These are phyloP conservation scores for Fusarium sp. DNA, from an alignment of 2,329 filamentous ascomycete genomes.

Conservation along the genomic window DNA sequence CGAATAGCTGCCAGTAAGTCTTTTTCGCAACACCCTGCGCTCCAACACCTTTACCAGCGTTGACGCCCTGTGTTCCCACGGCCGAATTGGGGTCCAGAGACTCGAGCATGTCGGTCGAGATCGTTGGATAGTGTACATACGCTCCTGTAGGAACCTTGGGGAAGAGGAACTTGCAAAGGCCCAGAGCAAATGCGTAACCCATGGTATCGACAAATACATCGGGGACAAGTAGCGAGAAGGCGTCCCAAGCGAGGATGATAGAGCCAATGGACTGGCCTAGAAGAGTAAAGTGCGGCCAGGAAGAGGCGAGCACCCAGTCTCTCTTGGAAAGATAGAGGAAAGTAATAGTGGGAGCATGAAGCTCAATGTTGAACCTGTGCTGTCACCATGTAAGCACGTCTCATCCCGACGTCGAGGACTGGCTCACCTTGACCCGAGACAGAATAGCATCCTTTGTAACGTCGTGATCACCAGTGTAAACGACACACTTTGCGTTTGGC, in stretches of 20 bases:
- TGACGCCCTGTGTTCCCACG: slow-evolving; percentile 76
- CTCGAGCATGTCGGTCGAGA: slow-evolving; percentile 96
- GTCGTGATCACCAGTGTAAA: slow-evolving; percentile 96
- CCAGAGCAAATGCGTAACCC: slow-evolving; percentile 94
- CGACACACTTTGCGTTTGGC: slow-evolving; percentile 88
- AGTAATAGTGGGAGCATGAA: slow-evolving; percentile 83
- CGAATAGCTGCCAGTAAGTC: slow-evolving; percentile 89
- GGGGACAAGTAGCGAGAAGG: slow-evolving; percentile 89
- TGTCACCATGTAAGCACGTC: slow-evolving; percentile 50
- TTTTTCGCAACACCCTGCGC: slow-evolving; percentile 78
- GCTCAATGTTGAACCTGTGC: slow-evolving; percentile 91
- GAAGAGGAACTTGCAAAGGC: slow-evolving; percentile 86
- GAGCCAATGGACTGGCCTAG: slow-evolving; percentile 95
- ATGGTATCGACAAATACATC: slow-evolving; percentile 98
- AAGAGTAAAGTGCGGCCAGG: slow-evolving; percentile 92
- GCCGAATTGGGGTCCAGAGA: slow-evolving; percentile 75
- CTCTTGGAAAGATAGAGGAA: slow-evolving; percentile 94
- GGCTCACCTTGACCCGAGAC: slow-evolving; percentile 75
- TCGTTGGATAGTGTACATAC: slow-evolving; percentile 98
- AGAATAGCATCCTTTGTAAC: slow-evolving; percentile 85
- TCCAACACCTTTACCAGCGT: slow-evolving; percentile 85
- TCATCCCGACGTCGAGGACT: slow-evolving; percentile 8
- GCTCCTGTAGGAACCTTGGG: slow-evolving; percentile 84
- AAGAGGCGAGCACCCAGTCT: slow-evolving; percentile 85
- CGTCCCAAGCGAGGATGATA: slow-evolving; percentile 88